A percentile compares a stretch with the other conserved stretches of the same genome.
Conservation (phyloP, 1,284 basidiomycete species). For the Ganoderma boninense region DNA sequence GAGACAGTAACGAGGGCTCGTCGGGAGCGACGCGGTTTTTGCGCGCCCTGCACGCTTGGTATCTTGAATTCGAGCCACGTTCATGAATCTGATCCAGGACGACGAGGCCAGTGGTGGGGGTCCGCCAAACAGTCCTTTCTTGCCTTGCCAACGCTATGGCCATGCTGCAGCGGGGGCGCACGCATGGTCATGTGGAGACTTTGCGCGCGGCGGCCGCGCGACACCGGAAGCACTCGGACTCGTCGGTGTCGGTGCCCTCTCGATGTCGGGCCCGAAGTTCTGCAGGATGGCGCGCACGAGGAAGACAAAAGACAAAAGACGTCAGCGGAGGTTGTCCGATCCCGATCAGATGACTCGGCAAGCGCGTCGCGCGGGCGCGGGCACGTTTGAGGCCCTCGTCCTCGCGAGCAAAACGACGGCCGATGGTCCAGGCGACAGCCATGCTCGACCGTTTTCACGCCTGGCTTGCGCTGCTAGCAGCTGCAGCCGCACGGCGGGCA, state of each 20-base stretch:
- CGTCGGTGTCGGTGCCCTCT: conserved; percentile 49
- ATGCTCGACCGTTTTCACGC: neutral
- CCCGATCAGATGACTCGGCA: neutral
- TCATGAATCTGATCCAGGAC: neutral
- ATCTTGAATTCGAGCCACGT: neutral
- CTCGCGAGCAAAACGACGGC: too few species aligned
- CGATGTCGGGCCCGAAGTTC: conserved; percentile 50
- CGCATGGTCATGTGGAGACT: conserved; percentile 37
- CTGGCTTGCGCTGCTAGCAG: neutral
- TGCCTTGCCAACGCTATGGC: neutral
- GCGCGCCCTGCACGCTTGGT: conserved; percentile 21
- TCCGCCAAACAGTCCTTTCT: neutral
- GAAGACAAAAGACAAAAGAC: neutral
- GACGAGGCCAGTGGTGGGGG: neutral
- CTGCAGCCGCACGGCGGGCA: neutral
- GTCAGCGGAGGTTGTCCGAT: conserved; percentile 5
- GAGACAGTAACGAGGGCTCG: conserved; percentile 1
- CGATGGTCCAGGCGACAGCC: too few species aligned
- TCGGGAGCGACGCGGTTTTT: conserved; percentile 4
- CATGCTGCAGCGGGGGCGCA: neutral
- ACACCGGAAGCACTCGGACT: conserved; percentile 50
- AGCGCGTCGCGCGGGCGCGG: neutral
- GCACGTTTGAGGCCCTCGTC: too few species aligned
- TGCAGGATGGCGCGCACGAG: conserved; percentile 22
- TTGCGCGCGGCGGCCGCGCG: conserved; percentile 45